Percentiles rank a stretch among this genome's conserved stretches.
These are phyloP conservation scores for Magnaporthiopsis rhizophila DNA, from an alignment of 2,329 filamentous ascomycete species.

Conservation along the genomic window DNA sequence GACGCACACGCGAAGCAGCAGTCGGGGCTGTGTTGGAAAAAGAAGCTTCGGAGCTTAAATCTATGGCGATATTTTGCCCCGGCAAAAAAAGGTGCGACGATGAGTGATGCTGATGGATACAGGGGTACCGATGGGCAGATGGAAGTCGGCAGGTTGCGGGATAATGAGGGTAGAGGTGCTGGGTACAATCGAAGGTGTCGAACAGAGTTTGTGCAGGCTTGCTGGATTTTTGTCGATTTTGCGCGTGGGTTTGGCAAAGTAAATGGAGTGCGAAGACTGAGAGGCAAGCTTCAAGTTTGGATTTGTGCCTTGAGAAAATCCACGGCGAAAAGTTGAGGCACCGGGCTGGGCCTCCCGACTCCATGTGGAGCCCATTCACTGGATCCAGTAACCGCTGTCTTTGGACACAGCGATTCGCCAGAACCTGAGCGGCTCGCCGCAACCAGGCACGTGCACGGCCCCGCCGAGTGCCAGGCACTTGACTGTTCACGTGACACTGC, in stretches of 20 bases:
- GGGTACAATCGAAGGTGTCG: neutral
- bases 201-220: neutral
- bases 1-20: conserved; percentile 7
- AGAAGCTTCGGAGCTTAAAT: neutral
- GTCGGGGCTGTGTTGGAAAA: neutral
- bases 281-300: neutral
- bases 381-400: neutral
- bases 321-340: neutral
- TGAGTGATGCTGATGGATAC: neutral
- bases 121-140: neutral
- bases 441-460: neutral
- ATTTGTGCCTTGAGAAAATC: neutral
- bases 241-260: neutral
- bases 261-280: neutral
- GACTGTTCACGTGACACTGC: neutral
- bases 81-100: neutral
- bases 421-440: no score
- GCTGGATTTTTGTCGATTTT: neutral
- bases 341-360: neutral
- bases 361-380: neutral
- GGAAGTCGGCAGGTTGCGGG: neutral
- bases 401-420: neutral
- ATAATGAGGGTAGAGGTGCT: neutral
- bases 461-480: neutral
- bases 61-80: neutral